These are phyloP conservation scores for Penicillium arizonense DNA, from an alignment of 495 filamentous ascomycete genomes.

Conservation along the genomic window DNA sequence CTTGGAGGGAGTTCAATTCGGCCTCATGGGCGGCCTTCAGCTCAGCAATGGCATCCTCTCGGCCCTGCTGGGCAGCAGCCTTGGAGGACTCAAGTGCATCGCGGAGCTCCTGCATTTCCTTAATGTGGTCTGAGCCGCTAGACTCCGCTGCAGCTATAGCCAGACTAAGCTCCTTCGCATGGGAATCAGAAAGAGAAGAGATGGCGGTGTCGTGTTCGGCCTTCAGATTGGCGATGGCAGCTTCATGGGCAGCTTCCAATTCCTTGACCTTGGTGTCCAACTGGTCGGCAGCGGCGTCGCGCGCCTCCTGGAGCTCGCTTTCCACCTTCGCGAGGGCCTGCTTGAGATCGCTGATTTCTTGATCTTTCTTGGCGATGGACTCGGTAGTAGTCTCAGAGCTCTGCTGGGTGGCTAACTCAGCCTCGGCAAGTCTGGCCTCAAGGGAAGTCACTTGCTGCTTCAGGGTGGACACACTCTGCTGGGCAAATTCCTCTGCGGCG, in stretches of 20 bases:
- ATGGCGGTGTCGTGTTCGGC: slow-evolving; percentile 37
- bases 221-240: slow-evolving; percentile 32
- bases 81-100: slow-evolving; percentile 39
- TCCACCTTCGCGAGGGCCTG: slow-evolving; percentile 34
- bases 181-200: slow-evolving; percentile 27
- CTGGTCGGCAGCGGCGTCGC: slow-evolving; percentile 28
- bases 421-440: slow-evolving; percentile 37
- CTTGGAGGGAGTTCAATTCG: slow-evolving; percentile 32
- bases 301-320: slow-evolving; percentile 34
- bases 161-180: slow-evolving; percentile 35
- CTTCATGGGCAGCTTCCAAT: slow-evolving; percentile 38
- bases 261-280: slow-evolving; percentile 37
- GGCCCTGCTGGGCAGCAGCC: slow-evolving; percentile 29
- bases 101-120: slow-evolving; percentile 40
- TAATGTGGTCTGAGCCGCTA: slow-evolving; percentile 28
- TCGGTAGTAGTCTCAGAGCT: slow-evolving; percentile 27
- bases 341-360: slow-evolving; percentile 38
- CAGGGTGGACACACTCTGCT: slow-evolving; percentile 27
- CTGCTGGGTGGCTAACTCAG: slow-evolving; percentile 31
- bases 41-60: slow-evolving; percentile 31
- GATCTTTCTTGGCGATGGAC: slow-evolving; percentile 37
- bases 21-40: slow-evolving; percentile 37
- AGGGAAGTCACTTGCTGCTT: slow-evolving; percentile 39
- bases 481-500: slow-evolving; percentile 41
- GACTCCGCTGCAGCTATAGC: slow-evolving; percentile 37